These are phyloP conservation scores for Stachybotrys elegans DNA, from an alignment of 2,329 filamentous ascomycete genomes.

Conservation along the genomic window DNA sequence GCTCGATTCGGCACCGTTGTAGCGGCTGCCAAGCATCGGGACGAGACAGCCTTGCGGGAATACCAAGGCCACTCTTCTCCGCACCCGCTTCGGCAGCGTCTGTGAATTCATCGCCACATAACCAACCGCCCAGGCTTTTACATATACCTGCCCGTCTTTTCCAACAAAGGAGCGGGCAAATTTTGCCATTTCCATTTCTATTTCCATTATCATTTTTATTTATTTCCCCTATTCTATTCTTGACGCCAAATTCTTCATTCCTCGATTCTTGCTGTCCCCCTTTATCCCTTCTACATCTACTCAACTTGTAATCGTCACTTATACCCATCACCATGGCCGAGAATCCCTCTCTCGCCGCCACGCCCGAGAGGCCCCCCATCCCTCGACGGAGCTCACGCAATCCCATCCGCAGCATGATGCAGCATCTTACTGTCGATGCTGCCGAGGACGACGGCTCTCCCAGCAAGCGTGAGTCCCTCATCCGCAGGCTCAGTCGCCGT, in stretches of 20 bases:
- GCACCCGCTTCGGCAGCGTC: too few species aligned
- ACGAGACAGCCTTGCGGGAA: too few species aligned
- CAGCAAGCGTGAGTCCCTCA: slow-evolving; percentile 24
- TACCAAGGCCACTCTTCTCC: too few species aligned
- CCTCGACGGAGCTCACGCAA: slow-evolving; percentile 28
- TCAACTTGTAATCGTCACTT: too few species aligned
- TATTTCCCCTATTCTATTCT: not conserved
- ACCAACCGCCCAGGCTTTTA: too few species aligned
- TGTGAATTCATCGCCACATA: too few species aligned
- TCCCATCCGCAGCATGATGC: slow-evolving; percentile 30
- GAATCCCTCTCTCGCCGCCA: slow-evolving; percentile 18
- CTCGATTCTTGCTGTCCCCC: not conserved
- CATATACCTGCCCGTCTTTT: too few species aligned
- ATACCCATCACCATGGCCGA: slow-evolving; percentile 21
- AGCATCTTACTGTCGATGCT: slow-evolving; percentile 29
- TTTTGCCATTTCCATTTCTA: not conserved
- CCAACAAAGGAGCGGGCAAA: too few species aligned
- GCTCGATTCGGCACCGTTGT: too few species aligned
- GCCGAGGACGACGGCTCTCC: slow-evolving; percentile 20
- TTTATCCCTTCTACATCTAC: not conserved
- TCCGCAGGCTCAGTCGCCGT: slow-evolving; percentile 29
- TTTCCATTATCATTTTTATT: not conserved
- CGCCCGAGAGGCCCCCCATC: slow-evolving; percentile 16
- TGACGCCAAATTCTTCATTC: not conserved
- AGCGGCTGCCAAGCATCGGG: too few species aligned